phyloP scores from a whole-genome alignment of 225 moss, liverwort and hornwort species.

The Climacium dendroides region DNA sequence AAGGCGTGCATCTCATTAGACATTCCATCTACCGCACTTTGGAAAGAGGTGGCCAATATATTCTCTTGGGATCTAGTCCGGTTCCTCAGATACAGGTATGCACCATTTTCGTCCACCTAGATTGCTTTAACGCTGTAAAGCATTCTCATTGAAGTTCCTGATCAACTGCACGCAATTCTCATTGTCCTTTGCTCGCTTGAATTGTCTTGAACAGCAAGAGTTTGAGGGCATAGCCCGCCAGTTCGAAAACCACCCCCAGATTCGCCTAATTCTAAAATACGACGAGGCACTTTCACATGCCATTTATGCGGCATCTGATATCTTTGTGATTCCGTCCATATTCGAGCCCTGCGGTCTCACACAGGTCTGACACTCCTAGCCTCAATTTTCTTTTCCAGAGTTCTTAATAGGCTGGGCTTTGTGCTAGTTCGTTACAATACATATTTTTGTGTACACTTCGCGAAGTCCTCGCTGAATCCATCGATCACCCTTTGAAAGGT shows the following conservation, averaged over 20 bases:
- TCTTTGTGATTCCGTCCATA: slow-evolving; percentile 88
- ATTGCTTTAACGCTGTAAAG: not conserved
- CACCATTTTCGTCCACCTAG: not conserved
- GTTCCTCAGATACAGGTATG: slow-evolving; percentile 75
- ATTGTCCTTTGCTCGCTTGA: not conserved
- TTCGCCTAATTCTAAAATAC: slow-evolving; percentile 79
- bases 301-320: slow-evolving; percentile 88
- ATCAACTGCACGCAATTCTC: not conserved
- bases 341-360: slow-evolving; percentile 98
- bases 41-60: slow-evolving; percentile 80
- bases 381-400: not conserved
- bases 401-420: not conserved
- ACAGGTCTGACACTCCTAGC: slow-evolving; percentile 36
- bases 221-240: slow-evolving; percentile 79
- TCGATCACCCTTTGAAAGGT: not conserved
- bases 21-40: slow-evolving; percentile 86
- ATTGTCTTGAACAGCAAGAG: slow-evolving; percentile 41
- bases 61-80: slow-evolving; percentile 94
- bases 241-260: slow-evolving; percentile 77
- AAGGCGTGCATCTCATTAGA: slow-evolving; percentile 89
- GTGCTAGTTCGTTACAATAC: not conserved
- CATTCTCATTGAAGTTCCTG: not conserved
- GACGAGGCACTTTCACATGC: slow-evolving; percentile 90
- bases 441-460: not conserved
- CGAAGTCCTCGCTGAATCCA: not conserved